Base-by-base conservation (phyloP, 805 yeast genomes). In the Teunomyces gatunensis region DNA sequence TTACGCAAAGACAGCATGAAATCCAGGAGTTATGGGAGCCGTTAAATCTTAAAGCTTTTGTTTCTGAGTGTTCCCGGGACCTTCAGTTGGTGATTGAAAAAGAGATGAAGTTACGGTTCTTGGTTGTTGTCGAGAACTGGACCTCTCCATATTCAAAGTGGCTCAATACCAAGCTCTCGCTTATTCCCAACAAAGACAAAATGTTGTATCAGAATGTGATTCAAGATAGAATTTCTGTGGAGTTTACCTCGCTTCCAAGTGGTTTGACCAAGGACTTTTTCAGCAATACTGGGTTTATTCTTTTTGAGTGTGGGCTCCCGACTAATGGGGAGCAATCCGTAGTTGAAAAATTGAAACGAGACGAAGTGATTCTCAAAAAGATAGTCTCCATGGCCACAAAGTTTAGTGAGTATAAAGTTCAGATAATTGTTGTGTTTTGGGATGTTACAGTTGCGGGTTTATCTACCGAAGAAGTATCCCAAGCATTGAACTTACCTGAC, bases 41-140 rank as follows among this genome's bases (percentile, higher is more conserved):
- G 0, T 50, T 78, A 10, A 70, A 74, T 50, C 53, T 81, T 11
- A 52, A 60, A 9, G 37, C 55, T 6, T 60, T 78, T 35, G 63
- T 73, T 33, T 52, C 58, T n/a, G 44, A 57, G 1, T 60, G 68
- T 37, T 57, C 68, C 5, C 52, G 55, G 4, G 58, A 64, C 18
- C 58, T 75, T 47, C 53, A 62, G 45, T 17, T 57, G 36, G 50
- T 42, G 17, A 53, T 58, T 9, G 61, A 58, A 5, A 54, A 60
- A n/a, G 53, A 55, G 6, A 46, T 60, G 7, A 53, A 54, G 5
- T 49, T 71, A n/a, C 67, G 65, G 23, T 61, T 78, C 39, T 56
- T 77, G 28, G 58, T 80, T 4, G 64, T 77, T 33, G 76, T 75
- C 9, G 75, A 75, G 39, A 69, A 79, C 50, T 81, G 85, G 84